These are phyloP conservation scores for Tolypocladium album DNA, from an alignment of 2,329 filamentous ascomycete genomes.

Conservation along the genomic window DNA sequence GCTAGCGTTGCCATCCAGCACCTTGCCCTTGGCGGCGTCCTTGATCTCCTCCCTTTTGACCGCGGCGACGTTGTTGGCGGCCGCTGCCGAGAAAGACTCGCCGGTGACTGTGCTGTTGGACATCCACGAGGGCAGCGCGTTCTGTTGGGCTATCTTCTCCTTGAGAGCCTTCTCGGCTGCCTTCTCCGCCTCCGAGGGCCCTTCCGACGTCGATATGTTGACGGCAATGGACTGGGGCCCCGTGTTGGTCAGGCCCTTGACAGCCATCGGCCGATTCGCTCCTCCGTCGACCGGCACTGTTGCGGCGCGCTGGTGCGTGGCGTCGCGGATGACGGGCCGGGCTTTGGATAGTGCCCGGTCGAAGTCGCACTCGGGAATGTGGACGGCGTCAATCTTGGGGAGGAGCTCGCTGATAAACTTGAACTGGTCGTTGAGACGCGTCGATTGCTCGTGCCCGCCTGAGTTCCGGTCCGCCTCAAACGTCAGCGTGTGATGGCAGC, in stretches of 20 bases:
- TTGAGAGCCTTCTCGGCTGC: constrained; percentile 54
- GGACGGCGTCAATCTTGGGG: constrained; percentile 63
- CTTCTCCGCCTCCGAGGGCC: constrained; percentile 56
- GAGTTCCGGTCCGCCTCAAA: constrained; percentile 57
- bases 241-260: constrained; percentile 56
- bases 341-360: constrained; percentile 55
- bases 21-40: constrained; percentile 25
- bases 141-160: constrained; percentile 56
- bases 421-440: constrained; percentile 67
- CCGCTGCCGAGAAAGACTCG: constrained; percentile 39
- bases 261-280: constrained; percentile 50
- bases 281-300: constrained; percentile 46
- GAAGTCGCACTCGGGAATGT: constrained; percentile 65
- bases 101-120: constrained; percentile 58
- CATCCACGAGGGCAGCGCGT: constrained; percentile 62
- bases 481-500: constrained; percentile 56
- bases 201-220: constrained; percentile 55
- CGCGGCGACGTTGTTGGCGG: constrained; percentile 9
- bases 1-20: constrained; percentile 38
- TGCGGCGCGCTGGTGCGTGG: constrained; percentile 52
- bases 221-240: constrained; percentile 60
- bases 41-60: constrained; percentile 35
- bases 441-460: constrained; percentile 62
- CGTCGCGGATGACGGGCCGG: constrained; percentile 54
- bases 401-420: constrained; percentile 68